Evolutionary conservation across 2,329 filamentous ascomycete genomes (phyloP).

Genomic region (Fusarium stilboides): DNA sequence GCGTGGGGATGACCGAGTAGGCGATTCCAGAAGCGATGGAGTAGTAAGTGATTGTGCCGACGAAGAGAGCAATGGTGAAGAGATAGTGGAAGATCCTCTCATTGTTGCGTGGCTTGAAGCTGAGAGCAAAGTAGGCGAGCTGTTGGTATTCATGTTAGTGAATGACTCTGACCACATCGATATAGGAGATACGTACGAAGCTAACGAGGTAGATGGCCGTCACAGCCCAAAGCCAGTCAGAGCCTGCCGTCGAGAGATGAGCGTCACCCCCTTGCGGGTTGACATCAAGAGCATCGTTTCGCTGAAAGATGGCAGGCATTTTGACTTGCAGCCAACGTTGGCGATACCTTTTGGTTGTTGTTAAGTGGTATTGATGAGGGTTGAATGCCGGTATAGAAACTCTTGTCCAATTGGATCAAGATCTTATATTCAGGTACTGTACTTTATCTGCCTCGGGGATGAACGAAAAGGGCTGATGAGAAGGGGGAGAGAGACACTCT

Average conservation of each 20-base stretch:
- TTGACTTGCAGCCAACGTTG: slow-evolving; percentile 13
- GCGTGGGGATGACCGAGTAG: slow-evolving; percentile 58
- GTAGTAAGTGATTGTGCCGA: slow-evolving; percentile 67
- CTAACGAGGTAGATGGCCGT: slow-evolving; percentile 63
- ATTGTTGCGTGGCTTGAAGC: slow-evolving; percentile 60
- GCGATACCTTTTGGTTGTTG: slow-evolving; percentile 1
- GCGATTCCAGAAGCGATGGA: slow-evolving; percentile 67
- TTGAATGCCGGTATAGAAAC: background rate
- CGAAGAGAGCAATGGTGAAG: slow-evolving; percentile 65
- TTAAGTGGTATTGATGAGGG: background rate
- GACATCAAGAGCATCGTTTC: slow-evolving; percentile 64
- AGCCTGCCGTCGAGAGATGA: slow-evolving; percentile 63
- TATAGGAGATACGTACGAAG: slow-evolving; percentile 57
- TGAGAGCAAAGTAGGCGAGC: slow-evolving; percentile 60
- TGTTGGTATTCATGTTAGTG: slow-evolving; percentile 44
- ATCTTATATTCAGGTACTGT: background rate
- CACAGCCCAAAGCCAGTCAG: slow-evolving; percentile 71
- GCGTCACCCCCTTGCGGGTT: slow-evolving; percentile 62
- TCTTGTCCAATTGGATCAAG: background rate
- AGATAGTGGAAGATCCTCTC: slow-evolving; percentile 72
- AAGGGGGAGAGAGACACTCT: background rate
- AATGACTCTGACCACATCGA: background rate
- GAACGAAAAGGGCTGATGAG: background rate
- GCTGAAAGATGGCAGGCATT: slow-evolving; percentile 54
- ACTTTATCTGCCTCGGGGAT: background rate